Conservation (phyloP, 345 rosid species). For the Gossypium arboreum region DNA sequence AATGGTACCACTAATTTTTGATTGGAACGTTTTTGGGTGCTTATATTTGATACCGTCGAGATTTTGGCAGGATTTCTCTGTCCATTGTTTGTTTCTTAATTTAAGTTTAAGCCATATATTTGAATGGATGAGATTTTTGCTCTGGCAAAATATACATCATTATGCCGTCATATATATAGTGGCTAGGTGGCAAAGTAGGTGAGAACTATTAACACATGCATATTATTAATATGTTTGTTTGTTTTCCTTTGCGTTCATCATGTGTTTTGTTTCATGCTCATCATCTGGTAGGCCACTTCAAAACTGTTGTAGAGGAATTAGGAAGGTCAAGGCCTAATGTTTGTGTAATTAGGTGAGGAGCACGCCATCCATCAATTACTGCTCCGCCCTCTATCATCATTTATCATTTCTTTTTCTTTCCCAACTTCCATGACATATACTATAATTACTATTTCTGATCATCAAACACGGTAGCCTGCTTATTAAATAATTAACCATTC, state of each 20-base stretch:
- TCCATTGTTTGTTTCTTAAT: background rate
- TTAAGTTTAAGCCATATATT: background rate
- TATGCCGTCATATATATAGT: too few relatives aligned
- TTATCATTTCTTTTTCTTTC: background rate
- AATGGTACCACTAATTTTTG: conserved; percentile 17
- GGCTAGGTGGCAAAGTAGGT: background rate
- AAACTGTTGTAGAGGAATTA: background rate
- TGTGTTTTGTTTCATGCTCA: background rate
- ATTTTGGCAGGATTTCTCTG: too few relatives aligned
- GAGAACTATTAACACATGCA: too few relatives aligned
- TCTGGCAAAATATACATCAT: background rate
- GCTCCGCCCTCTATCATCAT: background rate
- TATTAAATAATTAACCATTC: too few relatives aligned
- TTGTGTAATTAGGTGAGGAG: background rate
- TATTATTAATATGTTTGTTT: too few relatives aligned
- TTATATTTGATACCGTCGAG: too few relatives aligned
- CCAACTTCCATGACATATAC: background rate
- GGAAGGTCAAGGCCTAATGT: background rate
- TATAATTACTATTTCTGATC: too few relatives aligned
- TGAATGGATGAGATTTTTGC: background rate
- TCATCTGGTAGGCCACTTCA: conserved; percentile 11
- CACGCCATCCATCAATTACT: conserved; percentile 3
- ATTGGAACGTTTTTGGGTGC: too few relatives aligned
- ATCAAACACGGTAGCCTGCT: too few relatives aligned
- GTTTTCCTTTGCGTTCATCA: background rate